Percentiles rank a stretch among this genome's conserved stretches.
Conservation (phyloP, 768 basidiomycete genomes). For the Kwoniella botswanensis region DNA sequence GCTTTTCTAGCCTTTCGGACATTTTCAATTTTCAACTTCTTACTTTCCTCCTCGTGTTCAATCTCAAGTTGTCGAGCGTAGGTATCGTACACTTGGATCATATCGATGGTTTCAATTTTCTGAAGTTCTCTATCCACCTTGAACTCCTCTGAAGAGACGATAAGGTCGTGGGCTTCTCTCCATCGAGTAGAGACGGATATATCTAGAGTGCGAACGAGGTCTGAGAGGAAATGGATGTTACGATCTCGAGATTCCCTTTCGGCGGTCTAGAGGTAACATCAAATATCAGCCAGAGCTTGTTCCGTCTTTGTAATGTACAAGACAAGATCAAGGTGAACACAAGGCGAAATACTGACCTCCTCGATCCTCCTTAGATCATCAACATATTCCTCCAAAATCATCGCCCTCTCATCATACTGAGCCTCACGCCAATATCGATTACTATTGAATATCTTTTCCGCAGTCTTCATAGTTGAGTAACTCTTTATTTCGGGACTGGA, state of each 20-base stretch:
- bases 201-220: constrained; percentile 81
- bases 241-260: constrained; percentile 59
- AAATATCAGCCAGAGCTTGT: neutral
- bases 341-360: constrained; percentile 83
- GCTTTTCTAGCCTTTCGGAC: constrained; percentile 84
- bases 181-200: constrained; percentile 94
- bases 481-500: constrained; percentile 87
- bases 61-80: constrained; percentile 87
- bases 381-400: constrained; percentile 92
- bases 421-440: constrained; percentile 86
- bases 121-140: constrained; percentile 74
- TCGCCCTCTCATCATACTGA: constrained; percentile 79
- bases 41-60: constrained; percentile 86
- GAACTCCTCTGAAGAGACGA: constrained; percentile 80
- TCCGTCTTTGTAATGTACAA: neutral
- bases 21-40: constrained; percentile 79
- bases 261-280: constrained; percentile 29
- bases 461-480: constrained; percentile 88
- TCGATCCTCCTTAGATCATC: constrained; percentile 83
- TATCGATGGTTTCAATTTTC: constrained; percentile 84
- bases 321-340: too few relatives aligned
- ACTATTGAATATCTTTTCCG: constrained; percentile 80
- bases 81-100: constrained; percentile 91
- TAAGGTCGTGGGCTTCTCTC: constrained; percentile 78
- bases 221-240: constrained; percentile 80